Percentiles rank a stretch among this genome's conserved stretches.
Evolutionary conservation across 768 basidiomycete species (phyloP).

Genomic region (Pleurotus cornucopiae): DNA sequence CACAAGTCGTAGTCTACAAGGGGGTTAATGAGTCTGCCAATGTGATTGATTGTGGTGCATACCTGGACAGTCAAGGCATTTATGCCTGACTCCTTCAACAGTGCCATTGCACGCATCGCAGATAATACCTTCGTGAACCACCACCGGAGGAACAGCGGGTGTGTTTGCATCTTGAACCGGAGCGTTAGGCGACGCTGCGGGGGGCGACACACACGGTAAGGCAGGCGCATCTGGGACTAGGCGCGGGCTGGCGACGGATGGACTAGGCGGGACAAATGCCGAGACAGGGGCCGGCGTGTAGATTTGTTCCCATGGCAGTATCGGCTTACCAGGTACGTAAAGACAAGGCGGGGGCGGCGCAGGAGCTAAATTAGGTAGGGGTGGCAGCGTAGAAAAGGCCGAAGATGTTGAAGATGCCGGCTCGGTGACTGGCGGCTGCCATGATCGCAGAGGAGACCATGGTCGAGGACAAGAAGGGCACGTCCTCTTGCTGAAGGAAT

Average conservation of each 20-base stretch:
- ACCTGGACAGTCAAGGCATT: constrained; percentile 78
- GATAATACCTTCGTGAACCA: constrained; percentile 49
- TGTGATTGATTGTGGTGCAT: constrained; percentile 15
- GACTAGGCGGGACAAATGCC: background rate
- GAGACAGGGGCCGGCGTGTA: background rate
- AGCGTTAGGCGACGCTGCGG: constrained; percentile 1
- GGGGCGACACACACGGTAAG: constrained; percentile 16
- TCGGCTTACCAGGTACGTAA: too few species aligned
- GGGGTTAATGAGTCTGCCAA: background rate
- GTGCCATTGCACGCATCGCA: constrained; percentile 62
- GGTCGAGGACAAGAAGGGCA: background rate
- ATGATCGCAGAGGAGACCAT: background rate
- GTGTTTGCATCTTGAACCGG: constrained; percentile 6
- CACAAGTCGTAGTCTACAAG: constrained; percentile 70
- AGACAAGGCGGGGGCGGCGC: background rate
- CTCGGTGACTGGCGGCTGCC: too few species aligned
- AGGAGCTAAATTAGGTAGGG: background rate
- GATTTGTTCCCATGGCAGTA: background rate
- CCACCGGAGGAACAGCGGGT: constrained; percentile 22
- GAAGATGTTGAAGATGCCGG: background rate
- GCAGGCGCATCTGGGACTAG: background rate
- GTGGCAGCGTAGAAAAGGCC: constrained; percentile 3
- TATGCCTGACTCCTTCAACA: constrained; percentile 68
- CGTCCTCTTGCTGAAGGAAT: background rate
- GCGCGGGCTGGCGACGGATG: background rate